Conservation (phyloP, 2,329 filamentous ascomycete genomes). For the Bipolaris gigantea region DNA sequence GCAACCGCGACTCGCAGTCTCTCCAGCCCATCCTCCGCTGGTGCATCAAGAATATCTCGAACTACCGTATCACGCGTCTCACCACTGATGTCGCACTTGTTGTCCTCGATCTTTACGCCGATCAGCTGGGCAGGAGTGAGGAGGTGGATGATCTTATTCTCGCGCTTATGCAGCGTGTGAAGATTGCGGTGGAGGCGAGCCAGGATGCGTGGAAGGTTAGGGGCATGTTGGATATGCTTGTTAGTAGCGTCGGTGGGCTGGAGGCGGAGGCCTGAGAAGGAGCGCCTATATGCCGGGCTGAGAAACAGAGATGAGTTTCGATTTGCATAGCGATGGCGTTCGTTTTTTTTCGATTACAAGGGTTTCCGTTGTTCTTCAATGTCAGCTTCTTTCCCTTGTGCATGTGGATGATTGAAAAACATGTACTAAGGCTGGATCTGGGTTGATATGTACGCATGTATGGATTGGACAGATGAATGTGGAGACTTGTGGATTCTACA, state of each 20-base stretch:
- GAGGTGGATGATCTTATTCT: slow-evolving; percentile 73
- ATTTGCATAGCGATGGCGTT: slow-evolving; percentile 47
- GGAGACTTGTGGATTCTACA: slow-evolving; percentile 11
- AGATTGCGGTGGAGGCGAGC: slow-evolving; percentile 76
- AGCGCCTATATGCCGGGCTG: too few species aligned
- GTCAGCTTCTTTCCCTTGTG: slow-evolving; percentile 20
- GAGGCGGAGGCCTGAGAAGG: slow-evolving; percentile 18
- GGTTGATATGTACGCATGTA: neutral
- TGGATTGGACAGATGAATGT: neutral
- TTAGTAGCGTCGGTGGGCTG: slow-evolving; percentile 57
- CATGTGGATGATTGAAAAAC: neutral
- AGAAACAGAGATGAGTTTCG: too few species aligned
- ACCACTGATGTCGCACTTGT: slow-evolving; percentile 82
- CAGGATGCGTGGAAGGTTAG: slow-evolving; percentile 79
- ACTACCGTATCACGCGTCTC: slow-evolving; percentile 78
- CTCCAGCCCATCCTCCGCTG: slow-evolving; percentile 83
- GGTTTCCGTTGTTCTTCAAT: neutral
- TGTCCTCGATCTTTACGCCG: slow-evolving; percentile 83
- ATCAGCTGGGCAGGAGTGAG: slow-evolving; percentile 72
- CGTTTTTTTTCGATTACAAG: slow-evolving; percentile 9
- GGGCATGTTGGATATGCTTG: slow-evolving; percentile 84
- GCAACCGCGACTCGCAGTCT: slow-evolving; percentile 76
- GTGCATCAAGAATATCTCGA: slow-evolving; percentile 77
- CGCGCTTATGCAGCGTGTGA: slow-evolving; percentile 69
- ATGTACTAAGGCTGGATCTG: too few species aligned